Conservation (phyloP, 345 rosid genomes). For the Carallia brachiata region DNA sequence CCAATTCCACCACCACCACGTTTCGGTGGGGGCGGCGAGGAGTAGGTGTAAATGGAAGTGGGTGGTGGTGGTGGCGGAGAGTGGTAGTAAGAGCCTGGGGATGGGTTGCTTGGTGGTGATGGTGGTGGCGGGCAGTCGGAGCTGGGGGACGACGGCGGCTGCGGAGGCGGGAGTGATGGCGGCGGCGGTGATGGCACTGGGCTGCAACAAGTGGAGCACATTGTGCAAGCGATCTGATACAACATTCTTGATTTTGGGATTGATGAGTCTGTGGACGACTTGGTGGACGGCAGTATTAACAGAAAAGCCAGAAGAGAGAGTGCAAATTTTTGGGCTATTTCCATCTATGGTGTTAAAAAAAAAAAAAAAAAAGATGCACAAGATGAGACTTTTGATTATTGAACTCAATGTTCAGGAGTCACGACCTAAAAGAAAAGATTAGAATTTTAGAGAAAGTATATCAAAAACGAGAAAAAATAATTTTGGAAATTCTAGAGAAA, state of each 20-base stretch:
- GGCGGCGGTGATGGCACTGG: slow-evolving; percentile 32
- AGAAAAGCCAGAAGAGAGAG: slow-evolving; percentile 22
- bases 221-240: slow-evolving; percentile 67
- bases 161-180: slow-evolving; percentile 32
- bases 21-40: slow-evolving; percentile 51
- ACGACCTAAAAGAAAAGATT: not conserved
- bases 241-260: slow-evolving; percentile 16
- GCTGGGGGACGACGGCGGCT: slow-evolving; percentile 39
- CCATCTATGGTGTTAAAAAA: slow-evolving; percentile 28
- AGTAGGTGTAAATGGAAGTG: slow-evolving; percentile 40
- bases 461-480: not conserved
- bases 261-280: slow-evolving; percentile 16
- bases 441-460: not conserved
- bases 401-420: not conserved
- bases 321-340: slow-evolving; percentile 7
- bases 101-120: slow-evolving; percentile 46
- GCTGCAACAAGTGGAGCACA: slow-evolving; percentile 78
- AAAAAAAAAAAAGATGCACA: not conserved
- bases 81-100: slow-evolving; percentile 43
- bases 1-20: slow-evolving; percentile 49
- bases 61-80: slow-evolving; percentile 60
- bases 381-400: not conserved
- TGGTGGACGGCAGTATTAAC: slow-evolving; percentile 16
- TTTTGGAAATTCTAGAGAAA: not conserved
- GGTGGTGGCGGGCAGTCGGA: slow-evolving; percentile 65